Evolutionary conservation across 2,329 filamentous ascomycete species (phyloP).

Genomic region (Aspergillus spinulosporus): DNA sequence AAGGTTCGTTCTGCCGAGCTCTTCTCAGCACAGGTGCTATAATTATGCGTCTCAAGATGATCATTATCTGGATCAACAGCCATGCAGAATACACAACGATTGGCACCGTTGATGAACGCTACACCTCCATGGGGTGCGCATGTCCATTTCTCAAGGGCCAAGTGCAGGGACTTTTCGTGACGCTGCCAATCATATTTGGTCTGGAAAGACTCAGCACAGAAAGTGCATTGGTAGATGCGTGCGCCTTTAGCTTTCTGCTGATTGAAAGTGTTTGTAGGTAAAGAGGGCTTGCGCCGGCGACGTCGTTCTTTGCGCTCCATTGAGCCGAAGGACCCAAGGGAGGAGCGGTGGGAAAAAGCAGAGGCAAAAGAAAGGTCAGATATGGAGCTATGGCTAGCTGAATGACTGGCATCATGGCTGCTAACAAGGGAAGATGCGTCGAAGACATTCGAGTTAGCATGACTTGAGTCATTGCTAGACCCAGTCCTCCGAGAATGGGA

Average conservation of each 20-base stretch:
- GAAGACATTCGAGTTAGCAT: background rate
- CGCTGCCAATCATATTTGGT: conserved; percentile 29
- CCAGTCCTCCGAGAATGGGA: background rate
- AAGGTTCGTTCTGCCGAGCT: conserved; percentile 50
- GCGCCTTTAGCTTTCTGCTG: background rate
- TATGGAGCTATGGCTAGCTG: background rate
- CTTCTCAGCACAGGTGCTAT: conserved; percentile 43
- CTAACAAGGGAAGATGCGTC: background rate
- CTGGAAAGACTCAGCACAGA: conserved; percentile 29
- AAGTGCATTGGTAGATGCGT: conserved; percentile 25
- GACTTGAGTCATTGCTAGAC: background rate
- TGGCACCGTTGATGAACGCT: too few relatives aligned
- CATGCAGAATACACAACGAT: background rate
- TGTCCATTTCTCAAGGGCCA: conserved; percentile 24
- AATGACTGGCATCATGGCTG: background rate
- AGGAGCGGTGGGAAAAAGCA: background rate
- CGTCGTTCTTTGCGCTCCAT: background rate
- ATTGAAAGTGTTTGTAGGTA: background rate
- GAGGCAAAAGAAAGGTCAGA: background rate
- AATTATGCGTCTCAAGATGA: conserved; percentile 53
- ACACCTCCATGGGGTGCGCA: conserved; percentile 23
- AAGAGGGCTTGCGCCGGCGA: background rate
- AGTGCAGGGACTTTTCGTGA: conserved; percentile 28
- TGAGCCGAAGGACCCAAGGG: too few relatives aligned
- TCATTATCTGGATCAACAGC: conserved; percentile 43